Conservation (phyloP, 1,284 basidiomycete species). For the Coniophora puteana region DNA sequence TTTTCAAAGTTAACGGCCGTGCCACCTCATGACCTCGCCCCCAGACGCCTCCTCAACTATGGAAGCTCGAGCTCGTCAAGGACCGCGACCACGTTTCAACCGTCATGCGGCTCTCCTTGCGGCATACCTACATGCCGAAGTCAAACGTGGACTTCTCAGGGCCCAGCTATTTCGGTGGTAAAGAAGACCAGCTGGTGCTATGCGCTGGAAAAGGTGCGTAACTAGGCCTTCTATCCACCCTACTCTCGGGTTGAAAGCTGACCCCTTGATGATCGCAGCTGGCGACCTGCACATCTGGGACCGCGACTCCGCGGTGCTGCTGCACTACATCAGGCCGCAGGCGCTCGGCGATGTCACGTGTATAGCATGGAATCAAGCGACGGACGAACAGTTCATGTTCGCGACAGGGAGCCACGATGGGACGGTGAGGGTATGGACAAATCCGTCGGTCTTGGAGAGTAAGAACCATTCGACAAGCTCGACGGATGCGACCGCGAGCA, state of each 20-base stretch:
- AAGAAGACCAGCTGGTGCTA: constrained; percentile 69
- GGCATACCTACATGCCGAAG: constrained; percentile 73
- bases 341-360: constrained; percentile 66
- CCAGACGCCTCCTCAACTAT: constrained; percentile 76
- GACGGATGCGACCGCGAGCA: too few relatives aligned
- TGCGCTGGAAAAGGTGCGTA: constrained; percentile 68
- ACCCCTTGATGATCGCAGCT: constrained; percentile 35
- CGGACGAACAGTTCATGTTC: constrained; percentile 70
- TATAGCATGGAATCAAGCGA: constrained; percentile 71
- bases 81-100: constrained; percentile 36
- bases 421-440: constrained; percentile 66
- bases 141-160: constrained; percentile 69
- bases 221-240: constrained; percentile 5
- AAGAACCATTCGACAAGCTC: too few relatives aligned
- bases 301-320: constrained; percentile 62
- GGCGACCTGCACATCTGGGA: constrained; percentile 86
- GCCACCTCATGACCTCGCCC: constrained; percentile 4
- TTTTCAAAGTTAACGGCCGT: not conserved
- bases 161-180: constrained; percentile 76
- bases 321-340: constrained; percentile 58
- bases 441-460: too few relatives aligned
- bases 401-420: constrained; percentile 77
- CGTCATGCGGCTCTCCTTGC: constrained; percentile 45
- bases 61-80: constrained; percentile 68
- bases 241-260: constrained; percentile 8